Conservation (phyloP, 345 rosid genomes). For the Eucalyptus victrix region DNA sequence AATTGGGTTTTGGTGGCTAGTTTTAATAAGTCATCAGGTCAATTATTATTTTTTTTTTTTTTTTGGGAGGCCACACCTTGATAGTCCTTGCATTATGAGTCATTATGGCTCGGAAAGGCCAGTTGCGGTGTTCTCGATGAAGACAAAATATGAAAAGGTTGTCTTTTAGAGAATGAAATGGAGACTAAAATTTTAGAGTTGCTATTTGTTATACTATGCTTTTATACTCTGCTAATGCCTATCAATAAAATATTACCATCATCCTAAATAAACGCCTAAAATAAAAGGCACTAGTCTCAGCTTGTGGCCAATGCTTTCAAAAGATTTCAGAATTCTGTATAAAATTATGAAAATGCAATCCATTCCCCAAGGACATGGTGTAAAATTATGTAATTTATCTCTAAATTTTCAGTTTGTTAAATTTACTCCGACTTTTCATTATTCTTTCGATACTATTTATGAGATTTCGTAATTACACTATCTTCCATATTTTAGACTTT, state of each 20-base stretch:
- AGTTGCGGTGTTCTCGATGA: neutral
- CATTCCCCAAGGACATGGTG: neutral
- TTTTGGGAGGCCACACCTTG: neutral
- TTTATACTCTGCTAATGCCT: neutral
- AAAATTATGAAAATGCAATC: neutral
- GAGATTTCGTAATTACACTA: neutral
- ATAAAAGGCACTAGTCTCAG: neutral
- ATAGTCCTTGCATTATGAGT: neutral
- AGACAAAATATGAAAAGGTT: neutral
- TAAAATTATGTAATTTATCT: neutral
- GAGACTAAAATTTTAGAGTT: neutral
- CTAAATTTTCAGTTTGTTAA: rapidly evolving
- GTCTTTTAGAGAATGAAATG: neutral
- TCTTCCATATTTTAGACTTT: neutral
- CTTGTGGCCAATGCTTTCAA: neutral
- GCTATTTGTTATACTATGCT: neutral
- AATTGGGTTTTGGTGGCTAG: neutral
- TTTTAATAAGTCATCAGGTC: rapidly evolving
- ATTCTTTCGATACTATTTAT: neutral
- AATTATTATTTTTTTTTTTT: too few species aligned
- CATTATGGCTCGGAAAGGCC: neutral
- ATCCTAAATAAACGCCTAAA: neutral
- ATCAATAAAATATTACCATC: neutral
- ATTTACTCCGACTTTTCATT: neutral
- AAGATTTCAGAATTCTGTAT: neutral